phyloP scores from a whole-genome alignment of 441 rosid species.

The Biscutella laevigata region DNA sequence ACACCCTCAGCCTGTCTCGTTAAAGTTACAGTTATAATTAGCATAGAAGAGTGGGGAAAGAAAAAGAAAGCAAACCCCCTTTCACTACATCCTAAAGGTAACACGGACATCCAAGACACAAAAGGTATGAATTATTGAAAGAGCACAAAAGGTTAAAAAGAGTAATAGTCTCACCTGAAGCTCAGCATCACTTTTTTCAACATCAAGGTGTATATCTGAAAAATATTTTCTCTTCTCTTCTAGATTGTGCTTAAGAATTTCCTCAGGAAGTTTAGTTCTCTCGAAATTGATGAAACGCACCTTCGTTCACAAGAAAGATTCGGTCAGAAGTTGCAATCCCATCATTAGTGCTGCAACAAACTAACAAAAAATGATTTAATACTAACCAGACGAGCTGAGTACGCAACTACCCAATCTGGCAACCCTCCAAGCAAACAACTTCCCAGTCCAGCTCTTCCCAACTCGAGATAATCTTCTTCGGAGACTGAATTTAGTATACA shows the following conservation, averaged over 20 bases:
- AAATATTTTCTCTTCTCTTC: conserved; percentile 88
- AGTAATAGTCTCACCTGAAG: conserved; percentile 64
- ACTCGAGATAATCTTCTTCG: conserved; percentile 92
- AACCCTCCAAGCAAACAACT: conserved; percentile 97
- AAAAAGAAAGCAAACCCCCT: background rate
- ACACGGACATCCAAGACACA: conserved; percentile 2
- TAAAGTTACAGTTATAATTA: conserved; percentile 19
- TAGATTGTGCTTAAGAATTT: conserved; percentile 83
- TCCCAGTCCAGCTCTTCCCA: conserved; percentile 97
- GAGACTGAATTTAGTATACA: conserved; percentile 76
- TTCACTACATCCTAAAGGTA: conserved; percentile 11
- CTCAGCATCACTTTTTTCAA: conserved; percentile 96
- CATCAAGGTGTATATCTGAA: conserved; percentile 65
- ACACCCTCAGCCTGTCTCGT: conserved; percentile 93
- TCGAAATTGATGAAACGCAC: conserved; percentile 94
- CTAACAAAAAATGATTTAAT: conserved; percentile 11
- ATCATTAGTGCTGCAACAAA: conserved; percentile 1
- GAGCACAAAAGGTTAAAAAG: background rate
- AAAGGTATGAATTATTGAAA: background rate
- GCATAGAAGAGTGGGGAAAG: background rate
- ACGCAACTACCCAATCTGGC: conserved; percentile 92
- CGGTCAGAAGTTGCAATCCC: conserved; percentile 15
- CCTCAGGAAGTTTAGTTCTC: conserved; percentile 94
- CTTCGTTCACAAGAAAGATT: conserved; percentile 36
- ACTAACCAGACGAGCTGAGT: conserved; percentile 90